Evolutionary conservation across 2,329 filamentous ascomycete genomes (phyloP).

Genomic region (Lasiodiplodia theobromae): DNA sequence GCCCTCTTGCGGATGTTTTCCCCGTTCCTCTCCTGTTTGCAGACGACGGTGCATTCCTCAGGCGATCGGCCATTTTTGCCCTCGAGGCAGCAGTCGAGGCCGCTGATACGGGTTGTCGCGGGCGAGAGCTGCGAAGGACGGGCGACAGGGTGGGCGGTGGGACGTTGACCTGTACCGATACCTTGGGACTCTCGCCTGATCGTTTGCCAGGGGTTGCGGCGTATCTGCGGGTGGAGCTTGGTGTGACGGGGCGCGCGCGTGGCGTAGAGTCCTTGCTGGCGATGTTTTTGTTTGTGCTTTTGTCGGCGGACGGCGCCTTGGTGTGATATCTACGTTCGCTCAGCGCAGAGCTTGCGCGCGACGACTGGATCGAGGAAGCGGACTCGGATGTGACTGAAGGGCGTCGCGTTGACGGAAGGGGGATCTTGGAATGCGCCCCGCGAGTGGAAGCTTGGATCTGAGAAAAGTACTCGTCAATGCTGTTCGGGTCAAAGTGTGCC

Average conservation of each 20-base stretch:
- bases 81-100: slow-evolving; percentile 33
- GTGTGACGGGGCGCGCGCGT: slow-evolving; percentile 26
- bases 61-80: slow-evolving; percentile 28
- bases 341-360: slow-evolving; percentile 37
- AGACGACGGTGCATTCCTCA: slow-evolving; percentile 15
- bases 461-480: slow-evolving; percentile 28
- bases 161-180: slow-evolving; percentile 31
- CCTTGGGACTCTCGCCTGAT: slow-evolving; percentile 19
- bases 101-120: slow-evolving; percentile 33
- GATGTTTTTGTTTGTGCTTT: slow-evolving; percentile 1
- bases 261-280: slow-evolving; percentile 31
- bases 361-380: slow-evolving; percentile 44
- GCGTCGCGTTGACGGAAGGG: slow-evolving; percentile 32
- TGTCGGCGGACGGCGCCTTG: slow-evolving; percentile 39
- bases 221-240: slow-evolving; percentile 41
- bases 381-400: slow-evolving; percentile 46
- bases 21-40: slow-evolving; percentile 7
- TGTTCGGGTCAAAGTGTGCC: slow-evolving; percentile 22
- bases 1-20: background rate
- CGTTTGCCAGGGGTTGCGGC: slow-evolving; percentile 32
- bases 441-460: slow-evolving; percentile 28
- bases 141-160: slow-evolving; percentile 34
- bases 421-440: slow-evolving; percentile 26
- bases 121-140: slow-evolving; percentile 34
- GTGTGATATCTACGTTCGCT: slow-evolving; percentile 34